Evolutionary conservation across 1,284 basidiomycete genomes (phyloP), one percentile per base, ranked within the genome.

Genomic region (Rhodotorula sp.): DNA sequence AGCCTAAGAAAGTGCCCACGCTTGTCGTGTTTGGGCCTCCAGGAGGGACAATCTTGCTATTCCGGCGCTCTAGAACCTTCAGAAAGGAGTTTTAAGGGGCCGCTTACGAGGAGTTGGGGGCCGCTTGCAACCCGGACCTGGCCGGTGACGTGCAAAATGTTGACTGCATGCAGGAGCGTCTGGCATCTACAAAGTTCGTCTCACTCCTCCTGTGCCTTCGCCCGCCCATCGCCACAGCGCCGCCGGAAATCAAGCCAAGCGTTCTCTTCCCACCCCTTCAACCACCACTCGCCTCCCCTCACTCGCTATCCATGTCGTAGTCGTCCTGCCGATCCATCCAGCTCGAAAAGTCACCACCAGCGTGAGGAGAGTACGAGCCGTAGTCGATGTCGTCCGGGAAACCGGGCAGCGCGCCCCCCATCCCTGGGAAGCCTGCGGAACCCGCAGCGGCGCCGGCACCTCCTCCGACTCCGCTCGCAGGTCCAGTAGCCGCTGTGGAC

Each of bases 371-470:
- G 28, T 34, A 28, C n/a, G 58, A 38, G 10, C 58, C 38, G 38
- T 65, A 71, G 56, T 71, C 70, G 43, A 62, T 60, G 26, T 68
- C 66, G 60, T 71, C 70, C 31, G n/a, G 19, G 57, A 62, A 68
- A 6, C 56, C 69, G n/a, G 19, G 43, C 15, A 5, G 54, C 28
- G 34, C 38, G 38, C 23, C 57, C 23, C 38, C 38, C 15, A 62
- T n/a, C 23, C 49, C 49, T 2, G 48, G 5, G 18, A 38, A 49
- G 19, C 26, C 16, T 14, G 54, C 19, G 49, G 2, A 55, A 16
- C 2, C 26, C 3, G 28, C 54, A 2, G 10, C 34, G 31, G 50
- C 50, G 43, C 59, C 60, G 2, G 38, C 28, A 12, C 23, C 16
- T 21, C 28, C 49, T 1, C 55, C 45, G 10, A 34, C 18, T 21